Percentiles rank a stretch among this genome's conserved stretches.
Conservation (phyloP, 352 stramenopile species). For the Pythium rishiriense region DNA sequence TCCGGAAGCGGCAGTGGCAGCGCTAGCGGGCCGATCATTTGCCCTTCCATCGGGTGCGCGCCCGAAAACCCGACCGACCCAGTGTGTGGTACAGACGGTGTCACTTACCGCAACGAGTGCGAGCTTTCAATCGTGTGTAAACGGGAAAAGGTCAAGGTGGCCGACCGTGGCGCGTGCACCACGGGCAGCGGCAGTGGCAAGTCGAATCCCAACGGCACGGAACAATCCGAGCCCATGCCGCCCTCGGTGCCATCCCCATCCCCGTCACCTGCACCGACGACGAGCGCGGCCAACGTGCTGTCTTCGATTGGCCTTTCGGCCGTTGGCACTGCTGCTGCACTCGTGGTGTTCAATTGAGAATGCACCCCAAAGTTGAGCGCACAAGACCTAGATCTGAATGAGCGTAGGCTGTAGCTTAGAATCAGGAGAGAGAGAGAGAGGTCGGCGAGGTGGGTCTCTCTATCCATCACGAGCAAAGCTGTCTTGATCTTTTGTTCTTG, state of each 20-base stretch:
- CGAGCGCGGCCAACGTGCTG: not conserved
- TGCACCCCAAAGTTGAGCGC: too few species aligned
- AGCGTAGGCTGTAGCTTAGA: too few species aligned
- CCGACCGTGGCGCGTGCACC: not conserved
- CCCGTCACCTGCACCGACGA: not conserved
- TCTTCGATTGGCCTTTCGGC: not conserved
- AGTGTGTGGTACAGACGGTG: conserved; percentile 49
- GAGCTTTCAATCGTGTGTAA: conserved; percentile 30
- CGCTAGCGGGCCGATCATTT: not conserved
- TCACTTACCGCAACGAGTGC: conserved; percentile 57
- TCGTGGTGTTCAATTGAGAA: conserved; percentile 5
- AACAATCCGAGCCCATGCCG: not conserved
- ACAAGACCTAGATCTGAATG: too few species aligned
- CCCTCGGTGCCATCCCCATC: not conserved
- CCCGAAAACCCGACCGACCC: conserved; percentile 15
- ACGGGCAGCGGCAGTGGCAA: not conserved
- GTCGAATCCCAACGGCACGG: not conserved
- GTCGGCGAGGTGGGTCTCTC: too few species aligned
- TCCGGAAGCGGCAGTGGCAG: conserved; percentile 38
- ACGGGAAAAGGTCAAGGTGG: not conserved
- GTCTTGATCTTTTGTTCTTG: too few species aligned
- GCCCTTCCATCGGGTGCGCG: conserved; percentile 3
- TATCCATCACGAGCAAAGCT: too few species aligned
- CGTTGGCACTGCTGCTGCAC: not conserved
- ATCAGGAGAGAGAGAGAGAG: too few species aligned